These are phyloP conservation scores for Xenosphaeropsis pyriputrescens DNA, from an alignment of 2,329 filamentous ascomycete species.

Conservation along the genomic window DNA sequence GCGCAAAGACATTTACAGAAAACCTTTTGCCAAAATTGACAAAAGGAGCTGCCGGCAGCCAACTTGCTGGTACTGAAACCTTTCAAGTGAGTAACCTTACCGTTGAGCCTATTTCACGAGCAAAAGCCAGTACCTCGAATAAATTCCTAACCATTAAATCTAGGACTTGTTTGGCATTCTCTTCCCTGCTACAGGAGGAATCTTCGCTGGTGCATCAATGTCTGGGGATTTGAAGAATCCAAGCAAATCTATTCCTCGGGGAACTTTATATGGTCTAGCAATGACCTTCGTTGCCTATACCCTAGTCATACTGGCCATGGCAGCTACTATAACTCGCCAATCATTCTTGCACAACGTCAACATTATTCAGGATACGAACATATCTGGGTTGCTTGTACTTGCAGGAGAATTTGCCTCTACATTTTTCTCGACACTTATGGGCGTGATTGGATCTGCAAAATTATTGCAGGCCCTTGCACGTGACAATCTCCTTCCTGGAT, in stretches of 20 bases:
- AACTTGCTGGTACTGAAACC: slow-evolving; percentile 47
- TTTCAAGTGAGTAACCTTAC: slow-evolving; percentile 34
- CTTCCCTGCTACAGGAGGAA: slow-evolving; percentile 51
- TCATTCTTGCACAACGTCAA: slow-evolving; percentile 58
- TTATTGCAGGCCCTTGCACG: slow-evolving; percentile 70
- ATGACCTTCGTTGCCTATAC: slow-evolving; percentile 67
- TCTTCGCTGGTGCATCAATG: slow-evolving; percentile 70
- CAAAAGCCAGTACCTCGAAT: too few species aligned
- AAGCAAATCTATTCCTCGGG: slow-evolving; percentile 70
- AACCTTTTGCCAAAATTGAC: slow-evolving; percentile 59
- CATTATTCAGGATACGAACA: slow-evolving; percentile 66
- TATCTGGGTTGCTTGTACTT: slow-evolving; percentile 60
- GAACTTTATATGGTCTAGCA: slow-evolving; percentile 65
- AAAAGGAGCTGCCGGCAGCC: slow-evolving; percentile 43
- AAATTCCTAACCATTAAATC: too few species aligned
- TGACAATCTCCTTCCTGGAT: slow-evolving; percentile 64
- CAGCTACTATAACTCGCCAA: slow-evolving; percentile 56
- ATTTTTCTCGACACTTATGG: slow-evolving; percentile 79
- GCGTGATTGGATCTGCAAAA: slow-evolving; percentile 73
- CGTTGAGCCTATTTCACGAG: too few species aligned
- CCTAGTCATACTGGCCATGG: slow-evolving; percentile 65
- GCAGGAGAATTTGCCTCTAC: slow-evolving; percentile 72
- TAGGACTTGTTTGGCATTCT: slow-evolving; percentile 68
- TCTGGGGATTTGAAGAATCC: slow-evolving; percentile 74
- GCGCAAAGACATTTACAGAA: slow-evolving; percentile 50